These are phyloP conservation scores for Teunomyces lycoperdinae DNA, from an alignment of 805 yeast species.

Conservation along the genomic window DNA sequence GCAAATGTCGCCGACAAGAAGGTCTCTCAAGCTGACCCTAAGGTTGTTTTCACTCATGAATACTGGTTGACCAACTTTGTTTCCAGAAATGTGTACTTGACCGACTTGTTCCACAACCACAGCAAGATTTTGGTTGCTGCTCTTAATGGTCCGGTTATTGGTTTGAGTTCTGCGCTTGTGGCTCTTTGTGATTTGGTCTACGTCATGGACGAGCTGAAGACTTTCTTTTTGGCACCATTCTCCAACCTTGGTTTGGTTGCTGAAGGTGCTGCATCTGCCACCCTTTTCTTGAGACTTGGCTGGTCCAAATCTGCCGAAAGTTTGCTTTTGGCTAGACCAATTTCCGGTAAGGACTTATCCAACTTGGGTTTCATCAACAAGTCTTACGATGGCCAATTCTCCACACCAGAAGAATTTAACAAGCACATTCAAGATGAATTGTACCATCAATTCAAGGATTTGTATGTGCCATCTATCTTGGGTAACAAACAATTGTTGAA, in stretches of 20 bases:
- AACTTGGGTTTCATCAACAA: constrained; percentile 62
- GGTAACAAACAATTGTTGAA: constrained; percentile 46
- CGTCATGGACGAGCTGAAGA: constrained; percentile 55
- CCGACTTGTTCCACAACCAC: constrained; percentile 68
- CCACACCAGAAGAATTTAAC: constrained; percentile 44
- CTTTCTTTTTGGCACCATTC: constrained; percentile 69
- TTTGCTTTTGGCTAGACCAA: constrained; percentile 63
- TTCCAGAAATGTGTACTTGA: constrained; percentile 68
- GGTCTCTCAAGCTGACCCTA: constrained; percentile 24
- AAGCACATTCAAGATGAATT: constrained; percentile 33
- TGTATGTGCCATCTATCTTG: constrained; percentile 45
- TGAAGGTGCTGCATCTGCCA: constrained; percentile 74
- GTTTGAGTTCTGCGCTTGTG: constrained; percentile 70
- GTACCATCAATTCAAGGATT: constrained; percentile 31
- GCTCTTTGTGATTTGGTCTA: constrained; percentile 76
- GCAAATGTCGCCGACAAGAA: constrained; percentile 60
- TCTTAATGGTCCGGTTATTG: constrained; percentile 85
- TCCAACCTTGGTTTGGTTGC: constrained; percentile 78
- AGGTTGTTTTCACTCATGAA: constrained; percentile 33
- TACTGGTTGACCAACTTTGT: constrained; percentile 58
- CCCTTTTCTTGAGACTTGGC: constrained; percentile 70
- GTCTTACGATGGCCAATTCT: constrained; percentile 41
- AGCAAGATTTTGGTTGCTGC: constrained; percentile 68
- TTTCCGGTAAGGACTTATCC: constrained; percentile 55
- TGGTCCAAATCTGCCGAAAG: constrained; percentile 72